Conservation (phyloP, 1,139 yeast genomes). For the Spathaspora sp. region DNA sequence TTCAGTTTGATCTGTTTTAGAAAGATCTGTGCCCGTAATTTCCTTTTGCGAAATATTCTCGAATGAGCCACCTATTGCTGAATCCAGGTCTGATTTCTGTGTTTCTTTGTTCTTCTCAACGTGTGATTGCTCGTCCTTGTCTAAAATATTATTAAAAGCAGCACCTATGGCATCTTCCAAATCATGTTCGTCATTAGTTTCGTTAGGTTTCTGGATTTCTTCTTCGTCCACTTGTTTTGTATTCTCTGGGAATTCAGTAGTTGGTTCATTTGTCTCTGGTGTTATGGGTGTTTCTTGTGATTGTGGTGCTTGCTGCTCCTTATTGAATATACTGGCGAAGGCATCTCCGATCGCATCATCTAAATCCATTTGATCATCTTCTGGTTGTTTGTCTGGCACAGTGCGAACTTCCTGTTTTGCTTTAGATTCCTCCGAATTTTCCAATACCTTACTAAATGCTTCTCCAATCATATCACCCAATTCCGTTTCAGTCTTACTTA, state of each 20-base stretch:
- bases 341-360: constrained; percentile 22
- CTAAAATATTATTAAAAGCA: constrained; percentile 10
- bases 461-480: constrained; percentile 17
- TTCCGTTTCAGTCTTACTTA: neutral
- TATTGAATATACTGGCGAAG: constrained; percentile 10
- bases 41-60: too few species aligned
- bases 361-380: neutral
- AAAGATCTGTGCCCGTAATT: too few species aligned
- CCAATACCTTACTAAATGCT: constrained; percentile 19
- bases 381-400: neutral
- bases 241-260: constrained; percentile 7
- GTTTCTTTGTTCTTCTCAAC: neutral
- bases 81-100: constrained; percentile 4
- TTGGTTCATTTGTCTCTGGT: constrained; percentile 3
- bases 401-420: neutral
- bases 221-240: neutral
- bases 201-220: neutral
- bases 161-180: constrained; percentile 16
- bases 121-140: neutral
- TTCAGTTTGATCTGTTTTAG: constrained; percentile 14
- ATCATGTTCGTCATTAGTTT: neutral
- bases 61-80: constrained; percentile 24
- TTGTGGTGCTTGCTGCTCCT: neutral
- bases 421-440: neutral
- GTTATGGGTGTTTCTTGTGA: neutral